A percentile compares a stretch with the other conserved stretches of the same genome.
These are phyloP conservation scores for Ganoderma resinaceum DNA, from an alignment of 1,284 basidiomycete species.

Conservation along the genomic window DNA sequence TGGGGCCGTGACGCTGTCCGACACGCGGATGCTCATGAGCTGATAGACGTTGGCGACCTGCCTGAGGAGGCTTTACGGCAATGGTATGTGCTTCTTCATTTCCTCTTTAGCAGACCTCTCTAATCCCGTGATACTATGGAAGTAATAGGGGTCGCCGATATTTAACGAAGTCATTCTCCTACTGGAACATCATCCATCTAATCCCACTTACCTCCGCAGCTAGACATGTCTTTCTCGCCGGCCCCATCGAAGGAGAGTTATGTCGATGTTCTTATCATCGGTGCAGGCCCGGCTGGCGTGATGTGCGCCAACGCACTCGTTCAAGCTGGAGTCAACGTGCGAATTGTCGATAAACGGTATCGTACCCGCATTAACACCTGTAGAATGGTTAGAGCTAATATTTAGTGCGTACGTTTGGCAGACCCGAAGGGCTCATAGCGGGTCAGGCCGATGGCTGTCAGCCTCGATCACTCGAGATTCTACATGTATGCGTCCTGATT, in stretches of 20 bases:
- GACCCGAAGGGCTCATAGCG: slow-evolving; percentile 61
- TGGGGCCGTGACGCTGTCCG: background rate
- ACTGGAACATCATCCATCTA: background rate
- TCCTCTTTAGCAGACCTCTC: background rate
- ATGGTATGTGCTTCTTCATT: background rate
- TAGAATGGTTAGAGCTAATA: background rate
- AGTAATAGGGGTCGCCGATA: background rate
- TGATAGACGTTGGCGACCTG: background rate
- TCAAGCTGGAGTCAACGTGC: slow-evolving; percentile 63
- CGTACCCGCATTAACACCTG: slow-evolving; percentile 15
- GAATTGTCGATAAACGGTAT: slow-evolving; percentile 72
- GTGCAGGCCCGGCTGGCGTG: slow-evolving; percentile 64
- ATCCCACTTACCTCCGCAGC: background rate
- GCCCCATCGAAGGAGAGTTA: slow-evolving; percentile 28
- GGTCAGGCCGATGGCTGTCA: slow-evolving; percentile 86
- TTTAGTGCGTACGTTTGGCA: slow-evolving; percentile 35
- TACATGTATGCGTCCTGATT: slow-evolving; percentile 56
- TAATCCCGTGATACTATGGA: background rate
- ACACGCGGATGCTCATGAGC: background rate
- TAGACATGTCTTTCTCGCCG: background rate
- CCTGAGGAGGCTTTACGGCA: background rate
- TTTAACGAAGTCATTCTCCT: background rate
- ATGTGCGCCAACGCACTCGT: slow-evolving; percentile 72
- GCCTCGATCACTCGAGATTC: slow-evolving; percentile 78
- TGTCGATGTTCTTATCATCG: slow-evolving; percentile 64